phyloP scores from a whole-genome alignment of 352 stramenopile genomes.

The Phytopythium aichiense region DNA sequence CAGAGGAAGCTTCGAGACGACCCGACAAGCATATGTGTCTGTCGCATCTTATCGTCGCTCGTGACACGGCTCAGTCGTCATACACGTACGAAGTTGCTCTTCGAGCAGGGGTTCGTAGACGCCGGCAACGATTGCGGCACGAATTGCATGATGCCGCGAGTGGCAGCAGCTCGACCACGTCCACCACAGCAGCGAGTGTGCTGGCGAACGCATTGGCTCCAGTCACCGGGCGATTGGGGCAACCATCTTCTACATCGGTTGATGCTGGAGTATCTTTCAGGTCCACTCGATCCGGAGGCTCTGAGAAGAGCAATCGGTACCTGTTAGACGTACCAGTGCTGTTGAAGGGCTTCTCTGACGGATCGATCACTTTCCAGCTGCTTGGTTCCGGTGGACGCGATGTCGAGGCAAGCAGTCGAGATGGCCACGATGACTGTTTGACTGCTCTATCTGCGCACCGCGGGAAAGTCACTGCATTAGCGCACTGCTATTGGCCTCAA shows the following conservation, averaged over 20 bases:
- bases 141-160: slow-evolving; percentile 13
- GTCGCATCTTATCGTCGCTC: slow-evolving; percentile 45
- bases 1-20: background rate
- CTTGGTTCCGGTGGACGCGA: slow-evolving; percentile 13
- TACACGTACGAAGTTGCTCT: slow-evolving; percentile 25
- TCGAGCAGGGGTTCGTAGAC: slow-evolving; percentile 23
- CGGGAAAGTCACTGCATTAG: slow-evolving; percentile 41
- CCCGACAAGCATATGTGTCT: slow-evolving; percentile 13
- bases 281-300: background rate
- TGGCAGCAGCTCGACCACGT: slow-evolving; percentile 4
- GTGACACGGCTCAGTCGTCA: slow-evolving; percentile 27
- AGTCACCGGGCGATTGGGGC: slow-evolving; percentile 11
- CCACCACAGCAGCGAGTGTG: slow-evolving; percentile 16
- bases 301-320: slow-evolving; percentile 7
- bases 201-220: slow-evolving; percentile 27
- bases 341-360: slow-evolving; percentile 43
- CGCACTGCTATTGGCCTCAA: slow-evolving; percentile 35
- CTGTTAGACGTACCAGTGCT: slow-evolving; percentile 63
- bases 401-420: background rate
- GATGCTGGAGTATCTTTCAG: background rate
- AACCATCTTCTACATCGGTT: background rate
- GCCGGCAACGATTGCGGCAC: slow-evolving; percentile 11
- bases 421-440: slow-evolving; percentile 7
- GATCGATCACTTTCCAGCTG: slow-evolving; percentile 33
- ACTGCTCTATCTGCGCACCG: slow-evolving; percentile 13